phyloP scores from a whole-genome alignment of 164 flowering plant species.

The Aristolochia contorta region DNA sequence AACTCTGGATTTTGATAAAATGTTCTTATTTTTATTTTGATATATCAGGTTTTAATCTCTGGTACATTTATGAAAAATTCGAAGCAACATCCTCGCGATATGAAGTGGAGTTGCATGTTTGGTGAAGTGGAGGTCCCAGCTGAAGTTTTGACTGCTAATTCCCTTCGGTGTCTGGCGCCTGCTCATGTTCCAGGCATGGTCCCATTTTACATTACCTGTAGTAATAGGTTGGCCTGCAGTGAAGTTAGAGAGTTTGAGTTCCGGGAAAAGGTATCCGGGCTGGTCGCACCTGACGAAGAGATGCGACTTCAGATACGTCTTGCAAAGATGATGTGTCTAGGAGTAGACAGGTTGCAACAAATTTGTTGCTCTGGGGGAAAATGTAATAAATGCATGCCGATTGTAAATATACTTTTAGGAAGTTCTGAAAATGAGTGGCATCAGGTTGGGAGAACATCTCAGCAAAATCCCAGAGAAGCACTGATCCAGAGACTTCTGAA shows the following conservation, averaged over 20 bases:
- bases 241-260: conserved; percentile 74
- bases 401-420: conserved; percentile 17
- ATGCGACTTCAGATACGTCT: conserved; percentile 40
- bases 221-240: conserved; percentile 70
- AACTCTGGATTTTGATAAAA: not conserved
- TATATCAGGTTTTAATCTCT: conserved; percentile 46
- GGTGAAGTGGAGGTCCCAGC: conserved; percentile 72
- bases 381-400: conserved; percentile 40
- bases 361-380: conserved; percentile 30
- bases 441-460: conserved; percentile 14
- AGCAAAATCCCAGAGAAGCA: conserved; percentile 21
- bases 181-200: conserved; percentile 47
- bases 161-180: conserved; percentile 60
- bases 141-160: conserved; percentile 33
- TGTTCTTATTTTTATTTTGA: not conserved
- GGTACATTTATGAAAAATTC: conserved; percentile 44
- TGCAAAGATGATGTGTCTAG: conserved; percentile 31
- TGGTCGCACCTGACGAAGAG: conserved; percentile 31
- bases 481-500: conserved; percentile 40
- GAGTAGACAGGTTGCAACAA: conserved; percentile 19
- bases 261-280: conserved; percentile 24
- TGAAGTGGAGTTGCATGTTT: conserved; percentile 79
- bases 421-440: conserved; percentile 19
- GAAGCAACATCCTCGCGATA: conserved; percentile 13
- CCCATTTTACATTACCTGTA: conserved; percentile 65